Evolutionary conservation across 129 eudicot genomes (phyloP), one percentile per base, ranked within the genome.

Genomic region (Centrapalus pauciflorus): DNA sequence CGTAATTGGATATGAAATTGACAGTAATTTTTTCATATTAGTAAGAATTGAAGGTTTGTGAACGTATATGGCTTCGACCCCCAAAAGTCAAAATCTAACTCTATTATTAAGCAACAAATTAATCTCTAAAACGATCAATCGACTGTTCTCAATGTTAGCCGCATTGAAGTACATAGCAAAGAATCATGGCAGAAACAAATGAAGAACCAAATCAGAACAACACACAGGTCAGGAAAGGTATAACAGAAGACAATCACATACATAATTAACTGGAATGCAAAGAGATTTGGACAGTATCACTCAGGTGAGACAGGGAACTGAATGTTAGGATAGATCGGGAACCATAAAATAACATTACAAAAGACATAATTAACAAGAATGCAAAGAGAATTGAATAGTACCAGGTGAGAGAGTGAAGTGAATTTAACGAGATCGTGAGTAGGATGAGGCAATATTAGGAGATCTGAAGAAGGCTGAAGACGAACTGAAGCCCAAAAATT

Each of bases 401-500:
- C 98, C 83, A 93, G 61, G 55, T 93, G 96, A 34, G 79, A 54
- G 0, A 93, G 75, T 2, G 98, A 93, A 5, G 69, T 40, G 82
- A 89, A 94, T 11, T 84, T 72, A 49, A 94, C 90, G 35, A 89
- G 86, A 84, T 94, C 99, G 41, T 86, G 90, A 16, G 73, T 68
- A 0, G 95, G 99, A 61, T 94, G 96, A 63, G 99, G 99, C 14
- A 73, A 62, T 27, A 94, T 94, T 59, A 72, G 3, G 55, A 94
- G 87, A 45, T 86, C 75, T 7, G 72, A 52, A 12, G 99, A 94
- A 4, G 95, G 96, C 45, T 82, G 73, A 69, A 94, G 60, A 57
- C 75, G 81, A 4, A 80, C 99, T 49, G 85, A 72, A 32, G 97
- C 95, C 85, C 87, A 94, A 71, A 94, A 94, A 41, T 94, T 94